Evolutionary conservation across 2,329 filamentous ascomycete species (phyloP), one percentile per base, ranked within the genome.

Genomic region (Neofusicoccum ribis): DNA sequence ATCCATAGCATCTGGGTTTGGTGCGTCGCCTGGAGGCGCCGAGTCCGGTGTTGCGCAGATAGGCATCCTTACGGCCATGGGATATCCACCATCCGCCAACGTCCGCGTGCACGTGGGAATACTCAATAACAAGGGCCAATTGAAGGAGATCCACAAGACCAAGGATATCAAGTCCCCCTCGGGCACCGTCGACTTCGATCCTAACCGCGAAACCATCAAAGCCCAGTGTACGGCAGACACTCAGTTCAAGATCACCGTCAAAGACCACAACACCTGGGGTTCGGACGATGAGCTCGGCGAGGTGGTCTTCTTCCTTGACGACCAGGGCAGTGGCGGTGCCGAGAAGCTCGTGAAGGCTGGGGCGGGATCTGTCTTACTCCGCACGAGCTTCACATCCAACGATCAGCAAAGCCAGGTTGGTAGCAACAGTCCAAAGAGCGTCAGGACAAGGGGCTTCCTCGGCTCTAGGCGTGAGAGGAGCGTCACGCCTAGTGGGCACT

Each of bases 281-380:
- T 90, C 88, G 65, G 92, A 96, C 74, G 89, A 93, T 64, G 86
- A 89, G 66, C 84, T 99, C 0, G 95, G 95, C 62, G 93, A 98
- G 73, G 87, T 87, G 5, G 76, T 90, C n/a, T 96, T 97, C 80
- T 93, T 96, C 74, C 87, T 99, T n/a, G 92, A 94, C 69, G 94
- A 99, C 74, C 85, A 87, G 69, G 83, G 85, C 8, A 86, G 84
- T 1, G 86, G 87, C 2, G 86, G 86, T 11, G 86, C 86, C 11
- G 89, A 94, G 70, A 95, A 94, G 82, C 83, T 87, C 46, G 79
- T 99, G 61, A 85, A 82, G 39, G 88, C 93, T 31, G 94, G 94
- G 12, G 83, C 81, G 41, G 93, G 92, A 27, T 85, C 80, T 1
- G 89, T 97, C 0, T 82, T 87, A 0, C 76, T 97, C 52, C 90